These are phyloP conservation scores for Acarospora socialis DNA, from an alignment of 2,329 filamentous ascomycete species.

Conservation along the genomic window DNA sequence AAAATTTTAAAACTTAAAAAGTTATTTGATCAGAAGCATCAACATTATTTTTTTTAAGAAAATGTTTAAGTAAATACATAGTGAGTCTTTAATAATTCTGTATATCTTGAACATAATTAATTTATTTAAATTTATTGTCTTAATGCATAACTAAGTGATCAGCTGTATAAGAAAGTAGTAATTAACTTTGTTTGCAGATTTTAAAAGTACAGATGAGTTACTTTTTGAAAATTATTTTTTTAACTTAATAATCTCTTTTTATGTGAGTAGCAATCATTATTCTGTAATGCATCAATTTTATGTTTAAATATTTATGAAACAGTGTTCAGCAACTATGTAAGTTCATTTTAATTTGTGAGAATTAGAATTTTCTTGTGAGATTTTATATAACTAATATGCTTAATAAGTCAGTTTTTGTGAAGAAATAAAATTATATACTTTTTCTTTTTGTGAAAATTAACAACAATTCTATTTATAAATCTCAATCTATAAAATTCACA, in stretches of 20 bases:
- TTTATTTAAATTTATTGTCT: constrained; percentile 3
- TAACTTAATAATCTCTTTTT: constrained; percentile 9
- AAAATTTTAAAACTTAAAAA: constrained; percentile 2
- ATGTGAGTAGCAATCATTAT: constrained; percentile 5
- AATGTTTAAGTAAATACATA: not conserved
- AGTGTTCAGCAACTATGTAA: not conserved
- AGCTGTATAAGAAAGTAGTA: constrained; percentile 3
- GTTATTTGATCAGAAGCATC: not conserved
- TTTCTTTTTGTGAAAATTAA: too few species aligned
- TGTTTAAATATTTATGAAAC: not conserved
- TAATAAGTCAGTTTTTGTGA: too few species aligned
- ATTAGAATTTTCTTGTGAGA: too few species aligned
- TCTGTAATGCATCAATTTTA: not conserved
- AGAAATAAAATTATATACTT: too few species aligned
- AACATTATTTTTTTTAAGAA: constrained; percentile 3
- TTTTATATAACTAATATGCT: too few species aligned
- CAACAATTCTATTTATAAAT: too few species aligned
- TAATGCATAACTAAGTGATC: constrained; percentile 12
- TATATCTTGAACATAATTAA: constrained; percentile 4
- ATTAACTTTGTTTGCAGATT: constrained; percentile 7
- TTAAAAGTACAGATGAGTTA: constrained; percentile 5
- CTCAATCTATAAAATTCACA: too few species aligned
- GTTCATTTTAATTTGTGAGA: too few species aligned
- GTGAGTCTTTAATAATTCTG: constrained; percentile 4
- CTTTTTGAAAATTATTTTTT: constrained; percentile 6